phyloP scores from a whole-genome alignment of 176 grass and related monocot species.

The Saccharum spontaneum region DNA sequence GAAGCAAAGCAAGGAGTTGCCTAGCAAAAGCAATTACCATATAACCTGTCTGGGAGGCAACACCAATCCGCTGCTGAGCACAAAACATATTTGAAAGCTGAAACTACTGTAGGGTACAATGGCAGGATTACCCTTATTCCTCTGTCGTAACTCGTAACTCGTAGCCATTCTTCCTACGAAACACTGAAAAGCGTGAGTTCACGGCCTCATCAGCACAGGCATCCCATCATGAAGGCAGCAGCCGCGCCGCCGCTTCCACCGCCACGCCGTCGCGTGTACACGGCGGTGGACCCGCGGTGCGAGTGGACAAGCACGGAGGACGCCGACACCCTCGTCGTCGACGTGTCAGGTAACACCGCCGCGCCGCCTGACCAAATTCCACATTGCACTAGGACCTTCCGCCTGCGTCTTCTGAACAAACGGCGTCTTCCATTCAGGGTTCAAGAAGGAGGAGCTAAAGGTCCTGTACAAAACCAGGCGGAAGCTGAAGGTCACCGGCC shows the following conservation, averaged over 20 bases:
- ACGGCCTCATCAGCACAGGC: neutral
- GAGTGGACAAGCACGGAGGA: constrained; percentile 37
- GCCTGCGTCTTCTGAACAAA: neutral
- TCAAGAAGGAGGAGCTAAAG: constrained; percentile 56
- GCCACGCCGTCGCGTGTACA: constrained; percentile 30
- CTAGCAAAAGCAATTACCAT: neutral
- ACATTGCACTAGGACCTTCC: neutral
- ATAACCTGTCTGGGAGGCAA: constrained; percentile 26
- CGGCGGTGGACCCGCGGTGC: constrained; percentile 36
- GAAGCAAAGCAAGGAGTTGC: constrained; percentile 43
- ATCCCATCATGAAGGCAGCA: neutral
- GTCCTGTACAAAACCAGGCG: constrained; percentile 42
- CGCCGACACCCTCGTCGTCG: constrained; percentile 41
- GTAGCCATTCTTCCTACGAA: neutral
- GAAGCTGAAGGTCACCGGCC: constrained; percentile 52
- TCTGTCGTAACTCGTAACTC: neutral
- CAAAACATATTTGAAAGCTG: neutral
- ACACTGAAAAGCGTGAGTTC: neutral
- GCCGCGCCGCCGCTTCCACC: neutral
- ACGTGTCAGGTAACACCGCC: constrained; percentile 39
- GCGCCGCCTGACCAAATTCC: neutral
- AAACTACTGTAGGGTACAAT: neutral
- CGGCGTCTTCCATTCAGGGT: constrained; percentile 26
- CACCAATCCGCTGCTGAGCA: neutral
- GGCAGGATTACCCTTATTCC: neutral